A percentile compares a stretch with the other conserved stretches of the same genome.
Conservation (phyloP, 176 grass and related monocot species). For the Zizania latifolia region DNA sequence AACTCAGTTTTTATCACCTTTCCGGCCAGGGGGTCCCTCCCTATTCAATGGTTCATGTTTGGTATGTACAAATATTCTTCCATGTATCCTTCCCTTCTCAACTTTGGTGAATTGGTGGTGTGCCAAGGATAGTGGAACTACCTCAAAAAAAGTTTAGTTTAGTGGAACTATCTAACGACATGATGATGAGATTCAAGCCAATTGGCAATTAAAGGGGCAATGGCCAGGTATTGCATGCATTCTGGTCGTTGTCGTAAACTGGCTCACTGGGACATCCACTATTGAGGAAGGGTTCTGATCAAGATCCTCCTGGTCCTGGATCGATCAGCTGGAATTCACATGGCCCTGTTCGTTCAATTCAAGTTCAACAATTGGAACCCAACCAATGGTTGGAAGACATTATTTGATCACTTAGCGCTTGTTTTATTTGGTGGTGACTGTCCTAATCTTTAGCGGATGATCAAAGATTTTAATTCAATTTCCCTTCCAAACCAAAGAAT, state of each 20-base stretch:
- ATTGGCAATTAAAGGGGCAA: neutral
- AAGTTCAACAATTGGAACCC: neutral
- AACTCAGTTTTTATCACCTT: neutral
- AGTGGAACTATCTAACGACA: neutral
- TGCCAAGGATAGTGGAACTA: constrained; percentile 25
- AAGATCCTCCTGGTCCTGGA: neutral
- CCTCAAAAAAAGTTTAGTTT: neutral
- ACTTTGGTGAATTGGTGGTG: neutral
- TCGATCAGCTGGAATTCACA: neutral
- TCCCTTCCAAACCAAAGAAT: neutral
- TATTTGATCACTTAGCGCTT: neutral
- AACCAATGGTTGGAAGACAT: neutral
- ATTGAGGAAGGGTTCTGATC: neutral
- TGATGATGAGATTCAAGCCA: neutral
- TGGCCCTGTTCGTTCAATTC: neutral
- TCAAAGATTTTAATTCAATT: neutral
- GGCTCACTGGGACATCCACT: neutral
- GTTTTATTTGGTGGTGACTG: neutral
- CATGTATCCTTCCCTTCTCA: neutral
- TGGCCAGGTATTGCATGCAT: neutral
- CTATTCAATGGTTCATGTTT: constrained; percentile 14
- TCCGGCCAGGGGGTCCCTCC: neutral
- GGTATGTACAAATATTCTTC: constrained; percentile 4
- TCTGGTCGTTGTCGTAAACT: neutral
- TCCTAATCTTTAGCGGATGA: too few relatives aligned